Evolutionary conservation across 2,329 filamentous ascomycete genomes (phyloP).

Genomic region (Trichophyton simii): DNA sequence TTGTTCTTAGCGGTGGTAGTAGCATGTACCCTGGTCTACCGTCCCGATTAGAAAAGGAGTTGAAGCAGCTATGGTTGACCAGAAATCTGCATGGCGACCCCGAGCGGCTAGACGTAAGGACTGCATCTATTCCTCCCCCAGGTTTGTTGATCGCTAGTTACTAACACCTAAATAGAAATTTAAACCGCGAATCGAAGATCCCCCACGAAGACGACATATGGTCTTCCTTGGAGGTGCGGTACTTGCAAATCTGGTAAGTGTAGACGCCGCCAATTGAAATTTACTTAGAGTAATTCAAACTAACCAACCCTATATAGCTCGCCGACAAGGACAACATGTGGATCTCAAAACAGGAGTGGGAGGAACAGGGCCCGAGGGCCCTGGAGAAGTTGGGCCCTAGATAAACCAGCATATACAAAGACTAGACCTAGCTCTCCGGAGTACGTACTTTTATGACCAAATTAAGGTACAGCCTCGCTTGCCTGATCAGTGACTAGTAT

Average conservation of each 20-base stretch:
- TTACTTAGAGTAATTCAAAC: constrained; percentile 12
- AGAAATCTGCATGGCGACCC: constrained; percentile 82
- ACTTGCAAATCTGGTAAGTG: constrained; percentile 71
- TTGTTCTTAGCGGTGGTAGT: constrained; percentile 89
- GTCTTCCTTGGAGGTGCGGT: constrained; percentile 97
- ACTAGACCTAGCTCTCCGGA: background rate
- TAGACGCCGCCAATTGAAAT: background rate
- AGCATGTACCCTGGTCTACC: constrained; percentile 98
- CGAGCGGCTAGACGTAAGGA: constrained; percentile 62
- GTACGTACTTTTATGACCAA: background rate
- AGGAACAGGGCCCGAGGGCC: constrained; percentile 73
- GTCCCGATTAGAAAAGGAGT: constrained; percentile 88
- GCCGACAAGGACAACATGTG: constrained; percentile 98
- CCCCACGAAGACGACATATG: constrained; percentile 91
- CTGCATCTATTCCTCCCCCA: background rate
- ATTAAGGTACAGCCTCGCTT: background rate
- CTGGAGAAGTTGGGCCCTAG: constrained; percentile 88
- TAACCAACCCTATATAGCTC: constrained; percentile 44
- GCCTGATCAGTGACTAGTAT: background rate
- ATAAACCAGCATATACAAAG: constrained; percentile 32
- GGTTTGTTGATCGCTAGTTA: background rate
- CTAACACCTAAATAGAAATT: constrained; percentile 56
- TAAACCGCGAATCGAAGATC: constrained; percentile 98
- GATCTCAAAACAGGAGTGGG: constrained; percentile 95
- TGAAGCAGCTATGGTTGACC: constrained; percentile 97